Percentiles rank a stretch among this genome's conserved stretches.
phyloP scores from a whole-genome alignment of 2,329 filamentous ascomycete species.

The Colletotrichum tamarilloi region DNA sequence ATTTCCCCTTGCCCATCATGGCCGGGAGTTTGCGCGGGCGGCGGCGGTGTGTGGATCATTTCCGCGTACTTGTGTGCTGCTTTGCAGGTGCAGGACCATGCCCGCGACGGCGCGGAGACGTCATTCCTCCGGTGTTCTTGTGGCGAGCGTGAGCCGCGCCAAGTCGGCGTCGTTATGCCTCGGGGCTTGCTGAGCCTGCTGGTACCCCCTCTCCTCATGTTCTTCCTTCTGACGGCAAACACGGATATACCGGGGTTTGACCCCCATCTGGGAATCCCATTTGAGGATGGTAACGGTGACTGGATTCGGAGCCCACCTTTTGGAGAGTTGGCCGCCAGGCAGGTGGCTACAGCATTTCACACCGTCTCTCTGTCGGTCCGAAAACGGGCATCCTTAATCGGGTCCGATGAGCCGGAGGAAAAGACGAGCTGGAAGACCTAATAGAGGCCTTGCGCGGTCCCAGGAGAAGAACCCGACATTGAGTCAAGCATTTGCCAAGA shows the following conservation, averaged over 20 bases:
- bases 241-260: conserved; percentile 9
- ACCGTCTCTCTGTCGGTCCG: neutral
- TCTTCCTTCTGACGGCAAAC: neutral
- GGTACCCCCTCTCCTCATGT: neutral
- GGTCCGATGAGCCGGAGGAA: conserved; percentile 4
- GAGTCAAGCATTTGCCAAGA: conserved; percentile 35
- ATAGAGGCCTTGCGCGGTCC: neutral
- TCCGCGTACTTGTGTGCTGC: neutral
- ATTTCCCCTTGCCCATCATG: neutral
- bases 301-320: neutral
- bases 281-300: neutral
- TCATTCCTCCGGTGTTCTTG: neutral
- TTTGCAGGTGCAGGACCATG: neutral
- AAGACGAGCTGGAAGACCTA: neutral
- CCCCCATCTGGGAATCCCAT: neutral
- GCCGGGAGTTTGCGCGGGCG: neutral
- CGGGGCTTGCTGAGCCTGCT: neutral
- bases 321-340: neutral
- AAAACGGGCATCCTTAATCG: conserved; percentile 13
- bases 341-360: neutral
- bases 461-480: conserved; percentile 4
- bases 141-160: neutral
- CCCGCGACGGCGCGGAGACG: conserved; percentile 15
- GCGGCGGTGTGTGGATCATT: conserved; percentile 24
- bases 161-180: neutral